Conservation (phyloP, 73 alveolate genomes). For the Symbiodinium pilosum region DNA sequence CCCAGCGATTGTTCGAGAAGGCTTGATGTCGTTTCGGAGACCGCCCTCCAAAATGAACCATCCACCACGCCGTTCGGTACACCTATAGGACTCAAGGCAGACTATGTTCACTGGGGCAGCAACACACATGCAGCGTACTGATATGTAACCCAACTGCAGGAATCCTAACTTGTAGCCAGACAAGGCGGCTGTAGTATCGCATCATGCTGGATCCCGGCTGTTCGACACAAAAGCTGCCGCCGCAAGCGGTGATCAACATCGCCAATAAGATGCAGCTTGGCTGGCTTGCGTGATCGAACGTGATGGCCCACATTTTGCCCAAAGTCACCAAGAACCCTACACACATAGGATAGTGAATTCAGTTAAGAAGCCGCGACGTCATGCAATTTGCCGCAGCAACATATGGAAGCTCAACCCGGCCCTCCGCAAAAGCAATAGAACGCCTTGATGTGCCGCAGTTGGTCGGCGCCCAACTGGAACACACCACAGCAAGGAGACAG, state of each 20-base stretch:
- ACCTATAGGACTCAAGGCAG: background rate
- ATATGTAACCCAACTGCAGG: background rate
- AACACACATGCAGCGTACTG: background rate
- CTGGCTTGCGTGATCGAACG: too few relatives aligned
- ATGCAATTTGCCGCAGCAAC: background rate
- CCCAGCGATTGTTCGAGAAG: background rate
- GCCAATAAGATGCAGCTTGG: background rate
- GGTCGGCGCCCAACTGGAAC: background rate
- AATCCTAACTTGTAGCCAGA: background rate
- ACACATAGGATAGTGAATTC: background rate
- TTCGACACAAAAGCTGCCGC: slow-evolving; percentile 23
- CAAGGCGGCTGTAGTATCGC: background rate
- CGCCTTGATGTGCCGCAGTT: slow-evolving; percentile 22
- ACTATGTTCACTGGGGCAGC: background rate
- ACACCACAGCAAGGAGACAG: slow-evolving; percentile 11
- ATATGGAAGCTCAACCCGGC: background rate
- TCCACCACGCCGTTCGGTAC: slow-evolving; percentile 23
- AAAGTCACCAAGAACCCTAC: background rate
- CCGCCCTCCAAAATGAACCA: background rate
- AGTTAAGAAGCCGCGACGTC: background rate
- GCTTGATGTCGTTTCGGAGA: background rate
- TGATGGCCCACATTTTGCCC: too few relatives aligned
- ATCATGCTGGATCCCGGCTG: slow-evolving; percentile 42
- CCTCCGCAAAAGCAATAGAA: background rate
- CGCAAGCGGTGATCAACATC: background rate